Percentiles rank a stretch among this genome's conserved stretches.
phyloP scores from a whole-genome alignment of 805 yeast genomes.

The Ogataea siamensis region DNA sequence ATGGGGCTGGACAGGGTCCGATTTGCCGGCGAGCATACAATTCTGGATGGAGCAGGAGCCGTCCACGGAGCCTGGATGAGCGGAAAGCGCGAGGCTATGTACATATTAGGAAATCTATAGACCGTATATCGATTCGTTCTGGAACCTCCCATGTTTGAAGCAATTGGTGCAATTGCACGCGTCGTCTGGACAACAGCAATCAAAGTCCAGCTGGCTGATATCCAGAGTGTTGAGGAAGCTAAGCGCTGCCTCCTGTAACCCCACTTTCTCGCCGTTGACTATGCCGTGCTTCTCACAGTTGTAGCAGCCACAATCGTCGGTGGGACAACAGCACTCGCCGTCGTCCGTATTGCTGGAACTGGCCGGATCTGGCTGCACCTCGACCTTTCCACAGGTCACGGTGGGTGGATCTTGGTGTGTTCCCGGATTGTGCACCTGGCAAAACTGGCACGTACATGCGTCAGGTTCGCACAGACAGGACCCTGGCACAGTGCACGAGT shows the following conservation, averaged over 20 bases:
- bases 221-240: conserved; percentile 25
- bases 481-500: conserved; percentile 36
- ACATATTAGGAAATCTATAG: conserved; percentile 24
- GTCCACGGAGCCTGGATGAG: conserved; percentile 88
- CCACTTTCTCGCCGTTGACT: conserved; percentile 25
- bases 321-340: conserved; percentile 29
- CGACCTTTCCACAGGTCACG: conserved; percentile 24
- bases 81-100: conserved; percentile 40
- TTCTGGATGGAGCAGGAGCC: conserved; percentile 84
- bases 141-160: conserved; percentile 33
- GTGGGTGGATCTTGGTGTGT: conserved; percentile 5
- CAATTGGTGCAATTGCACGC: conserved; percentile 33
- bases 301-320: conserved; percentile 35
- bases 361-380: conserved; percentile 1
- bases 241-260: conserved; percentile 23
- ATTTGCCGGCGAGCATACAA: conserved; percentile 92
- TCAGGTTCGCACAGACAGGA: conserved; percentile 35
- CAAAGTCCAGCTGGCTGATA: conserved; percentile 25
- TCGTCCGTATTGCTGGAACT: conserved; percentile 2
- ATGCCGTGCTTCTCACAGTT: conserved; percentile 37
- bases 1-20: conserved; percentile 60
- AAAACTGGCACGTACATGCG: conserved; percentile 32
- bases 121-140: conserved; percentile 12
- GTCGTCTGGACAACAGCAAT: conserved; percentile 34
- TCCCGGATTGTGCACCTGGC: conserved; percentile 29